Percentiles rank a stretch among this genome's conserved stretches.
These are phyloP conservation scores for Epipyxis sp. DNA, from an alignment of 108 stramenopile genomes.

Conservation along the genomic window DNA sequence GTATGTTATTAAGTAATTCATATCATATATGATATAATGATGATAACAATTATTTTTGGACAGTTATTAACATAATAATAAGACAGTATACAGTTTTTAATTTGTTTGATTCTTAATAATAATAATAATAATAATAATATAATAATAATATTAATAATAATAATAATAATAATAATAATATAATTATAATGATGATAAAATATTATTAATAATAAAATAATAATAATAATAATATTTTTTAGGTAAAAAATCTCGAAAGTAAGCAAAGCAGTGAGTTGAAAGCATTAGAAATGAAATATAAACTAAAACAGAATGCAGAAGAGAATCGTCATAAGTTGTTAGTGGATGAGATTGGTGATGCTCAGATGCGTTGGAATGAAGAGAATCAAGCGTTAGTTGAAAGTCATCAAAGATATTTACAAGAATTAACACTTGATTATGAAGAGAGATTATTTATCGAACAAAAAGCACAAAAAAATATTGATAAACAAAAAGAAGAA, in stretches of 20 bases:
- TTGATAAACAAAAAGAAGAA: constrained; percentile 43
- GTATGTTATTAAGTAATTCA: too few species aligned
- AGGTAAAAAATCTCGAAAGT: constrained; percentile 38
- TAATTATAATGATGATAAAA: too few species aligned
- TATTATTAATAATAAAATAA: too few species aligned
- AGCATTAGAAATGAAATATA: constrained; percentile 43
- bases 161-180: too few species aligned
- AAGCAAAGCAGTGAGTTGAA: constrained; percentile 36
- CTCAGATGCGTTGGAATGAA: constrained; percentile 44
- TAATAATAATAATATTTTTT: too few species aligned
- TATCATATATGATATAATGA: too few species aligned
- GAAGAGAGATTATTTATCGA: constrained; percentile 38
- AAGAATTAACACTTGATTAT: constrained; percentile 43
- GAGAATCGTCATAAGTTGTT: constrained; percentile 43
- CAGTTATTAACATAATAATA: too few species aligned
- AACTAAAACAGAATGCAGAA: constrained; percentile 46
- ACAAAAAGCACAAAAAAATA: constrained; percentile 35
- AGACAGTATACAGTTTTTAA: too few species aligned
- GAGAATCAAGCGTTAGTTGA: constrained; percentile 49
- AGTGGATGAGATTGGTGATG: constrained; percentile 40
- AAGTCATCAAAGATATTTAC: constrained; percentile 35
- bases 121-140: too few species aligned
- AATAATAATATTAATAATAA: too few species aligned
- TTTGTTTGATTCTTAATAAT: too few species aligned
- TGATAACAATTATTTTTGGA: too few species aligned